phyloP scores from a whole-genome alignment of 768 basidiomycete species.

The Cystobasidium tubakii region DNA sequence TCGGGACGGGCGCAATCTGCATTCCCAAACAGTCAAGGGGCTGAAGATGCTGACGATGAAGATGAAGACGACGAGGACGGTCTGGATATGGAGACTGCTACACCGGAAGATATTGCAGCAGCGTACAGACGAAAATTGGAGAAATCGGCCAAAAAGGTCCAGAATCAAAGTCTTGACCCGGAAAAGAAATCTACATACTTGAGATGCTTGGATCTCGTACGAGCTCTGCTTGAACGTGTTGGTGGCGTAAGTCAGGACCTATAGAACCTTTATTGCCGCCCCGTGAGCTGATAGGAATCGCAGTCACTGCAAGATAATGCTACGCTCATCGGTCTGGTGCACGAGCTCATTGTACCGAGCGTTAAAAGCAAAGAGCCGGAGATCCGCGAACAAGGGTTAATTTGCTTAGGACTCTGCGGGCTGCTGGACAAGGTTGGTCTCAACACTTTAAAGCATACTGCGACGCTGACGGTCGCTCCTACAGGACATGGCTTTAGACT shows the following conservation, averaged over 20 bases:
- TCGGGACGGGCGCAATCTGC: neutral
- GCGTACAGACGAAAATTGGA: constrained; percentile 46
- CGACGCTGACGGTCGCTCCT: constrained; percentile 12
- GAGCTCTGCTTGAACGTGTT: constrained; percentile 77
- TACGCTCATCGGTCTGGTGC: constrained; percentile 61
- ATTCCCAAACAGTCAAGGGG: constrained; percentile 40
- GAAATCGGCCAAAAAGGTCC: constrained; percentile 45
- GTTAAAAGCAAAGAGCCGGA: constrained; percentile 79
- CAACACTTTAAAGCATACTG: neutral
- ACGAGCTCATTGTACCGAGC: constrained; percentile 83
- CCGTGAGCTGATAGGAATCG: neutral
- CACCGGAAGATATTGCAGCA: constrained; percentile 26
- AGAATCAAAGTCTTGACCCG: constrained; percentile 55
- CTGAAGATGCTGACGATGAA: constrained; percentile 42
- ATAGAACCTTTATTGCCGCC: neutral
- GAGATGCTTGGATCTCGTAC: constrained; percentile 68
- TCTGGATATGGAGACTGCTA: constrained; percentile 8
- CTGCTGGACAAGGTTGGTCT: constrained; percentile 66
- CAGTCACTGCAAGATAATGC: constrained; percentile 61
- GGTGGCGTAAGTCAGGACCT: constrained; percentile 60
- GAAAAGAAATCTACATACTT: constrained; percentile 66
- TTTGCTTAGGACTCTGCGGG: constrained; percentile 74
- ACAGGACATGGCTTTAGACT: constrained; percentile 55
- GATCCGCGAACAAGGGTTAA: constrained; percentile 71
- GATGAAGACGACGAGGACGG: constrained; percentile 38